These are phyloP conservation scores for Elaphomyces granulatus DNA, from an alignment of 495 filamentous ascomycete species.

Conservation along the genomic window DNA sequence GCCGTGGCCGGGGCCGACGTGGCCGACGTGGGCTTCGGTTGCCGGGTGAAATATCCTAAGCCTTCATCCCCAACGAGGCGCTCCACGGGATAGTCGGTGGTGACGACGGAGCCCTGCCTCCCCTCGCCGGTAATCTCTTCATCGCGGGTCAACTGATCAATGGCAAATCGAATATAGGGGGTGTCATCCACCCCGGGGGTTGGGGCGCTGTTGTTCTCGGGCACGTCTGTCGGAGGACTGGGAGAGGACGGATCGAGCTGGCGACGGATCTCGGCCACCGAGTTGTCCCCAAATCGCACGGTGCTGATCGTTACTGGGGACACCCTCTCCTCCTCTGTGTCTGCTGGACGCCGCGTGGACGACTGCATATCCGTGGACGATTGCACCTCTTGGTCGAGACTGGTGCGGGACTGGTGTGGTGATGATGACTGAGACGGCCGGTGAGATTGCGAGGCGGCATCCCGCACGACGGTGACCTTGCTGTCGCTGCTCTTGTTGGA, in stretches of 20 bases:
- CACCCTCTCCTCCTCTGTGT: constrained; percentile 4
- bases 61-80: constrained; percentile 37
- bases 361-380: neutral
- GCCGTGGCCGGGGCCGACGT: neutral
- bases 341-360: constrained; percentile 18
- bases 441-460: constrained; percentile 35
- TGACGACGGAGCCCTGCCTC: constrained; percentile 23
- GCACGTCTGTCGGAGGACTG: constrained; percentile 12
- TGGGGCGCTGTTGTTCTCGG: constrained; percentile 25
- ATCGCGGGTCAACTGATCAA: constrained; percentile 56
- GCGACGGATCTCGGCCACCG: constrained; percentile 16
- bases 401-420: constrained; percentile 16
- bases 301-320: constrained; percentile 11
- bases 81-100: constrained; percentile 33
- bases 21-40: constrained; percentile 10
- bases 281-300: constrained; percentile 25
- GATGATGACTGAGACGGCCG: constrained; percentile 19
- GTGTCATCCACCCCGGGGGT: constrained; percentile 54
- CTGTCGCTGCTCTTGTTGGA: constrained; percentile 34
- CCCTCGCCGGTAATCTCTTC: constrained; percentile 33
- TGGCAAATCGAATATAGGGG: constrained; percentile 57
- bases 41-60: constrained; percentile 28
- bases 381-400: constrained; percentile 3
- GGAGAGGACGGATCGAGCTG: constrained; percentile 9
- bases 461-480: constrained; percentile 33